phyloP scores from a whole-genome alignment of 192 early-diverging fungal genomes.

The Jimgerdemannia flammicorona region DNA sequence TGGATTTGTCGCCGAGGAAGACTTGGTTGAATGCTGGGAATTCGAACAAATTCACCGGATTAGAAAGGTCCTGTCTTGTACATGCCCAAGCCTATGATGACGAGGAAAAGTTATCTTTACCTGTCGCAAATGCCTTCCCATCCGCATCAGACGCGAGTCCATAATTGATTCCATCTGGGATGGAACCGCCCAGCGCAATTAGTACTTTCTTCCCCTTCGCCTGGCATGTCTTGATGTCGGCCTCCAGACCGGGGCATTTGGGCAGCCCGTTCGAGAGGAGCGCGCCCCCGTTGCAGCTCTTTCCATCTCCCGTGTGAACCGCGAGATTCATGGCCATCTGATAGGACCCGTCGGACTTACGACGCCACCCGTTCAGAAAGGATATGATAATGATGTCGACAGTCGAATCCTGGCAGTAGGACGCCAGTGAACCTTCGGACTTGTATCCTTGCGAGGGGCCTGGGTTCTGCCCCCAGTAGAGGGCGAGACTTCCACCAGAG shows the following conservation, averaged over 20 bases:
- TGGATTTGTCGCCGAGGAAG: slow-evolving; percentile 46
- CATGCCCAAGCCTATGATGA: background rate
- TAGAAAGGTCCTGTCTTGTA: too few species aligned
- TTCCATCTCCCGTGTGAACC: slow-evolving; percentile 9
- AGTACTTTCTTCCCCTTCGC: slow-evolving; percentile 45
- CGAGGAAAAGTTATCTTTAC: background rate
- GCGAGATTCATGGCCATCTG: slow-evolving; percentile 48
- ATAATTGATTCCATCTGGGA: background rate
- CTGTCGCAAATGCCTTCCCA: background rate
- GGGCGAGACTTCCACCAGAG: background rate
- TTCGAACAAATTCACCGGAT: background rate
- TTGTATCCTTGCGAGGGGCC: background rate
- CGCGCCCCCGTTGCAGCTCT: slow-evolving; percentile 32
- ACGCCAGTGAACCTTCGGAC: background rate
- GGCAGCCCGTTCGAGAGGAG: slow-evolving; percentile 32
- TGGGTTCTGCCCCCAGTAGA: background rate
- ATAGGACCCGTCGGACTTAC: slow-evolving; percentile 5
- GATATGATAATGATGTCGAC: slow-evolving; percentile 45
- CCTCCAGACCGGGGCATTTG: slow-evolving; percentile 47
- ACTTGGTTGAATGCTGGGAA: slow-evolving; percentile 3
- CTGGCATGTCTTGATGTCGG: slow-evolving; percentile 58
- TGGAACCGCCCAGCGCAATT: slow-evolving; percentile 53
- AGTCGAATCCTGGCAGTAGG: slow-evolving; percentile 51
- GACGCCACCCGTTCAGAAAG: slow-evolving; percentile 28
- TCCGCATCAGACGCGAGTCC: background rate